Base-by-base conservation (phyloP, 78 protist genomes). In the Dictyostelium citrinum region DNA sequence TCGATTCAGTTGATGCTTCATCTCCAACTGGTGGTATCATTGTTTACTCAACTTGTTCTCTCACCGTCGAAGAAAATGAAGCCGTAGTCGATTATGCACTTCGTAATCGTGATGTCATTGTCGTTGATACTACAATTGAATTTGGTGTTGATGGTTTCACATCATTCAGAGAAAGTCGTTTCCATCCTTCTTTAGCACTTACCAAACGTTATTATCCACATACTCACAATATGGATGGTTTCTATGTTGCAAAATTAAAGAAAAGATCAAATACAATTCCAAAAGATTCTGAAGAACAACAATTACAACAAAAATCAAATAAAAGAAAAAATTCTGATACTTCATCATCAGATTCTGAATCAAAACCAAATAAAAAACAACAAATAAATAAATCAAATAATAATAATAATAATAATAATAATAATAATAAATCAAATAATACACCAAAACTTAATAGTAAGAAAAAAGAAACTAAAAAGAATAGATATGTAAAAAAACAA, bases 211-310 rank as follows among this genome's bases (percentile, higher is more conserved):
- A 83, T 96, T 99, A 98, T 91, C 99, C 99, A 46, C 99, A 99
- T 90, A 75, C 84, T 16, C 99, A 99, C 98, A 99, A 99, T 96
- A 98, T 99, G 99, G 99, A 99, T 83, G 99, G 99, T 74, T 99
- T 99, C 98, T 99, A 88, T 77, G 99, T 99, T 39, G 91, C 97
- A 81, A 99, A 99, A 96, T 77, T 99, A 67, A 82, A 92, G 82
- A 99, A 99, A 95, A 6, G 97, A 45, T 43, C 90, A 60, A 97
- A 98, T 74, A 61, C 71, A 35, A 91, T 75, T 75, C 81, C 81
- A 75, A 72, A 72, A 64, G 64, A 55, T 49, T 60, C 70, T 27
- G 77, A 70, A 70, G 46, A 27, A 14, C 16, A 27, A 70, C 33
- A 27, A 27, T n/a, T n/a, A n/a, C 14, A 70, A 70, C 37, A 27